Base-by-base conservation (phyloP, 208 protist genomes). In the Leptomonas pyrrhocoris region DNA sequence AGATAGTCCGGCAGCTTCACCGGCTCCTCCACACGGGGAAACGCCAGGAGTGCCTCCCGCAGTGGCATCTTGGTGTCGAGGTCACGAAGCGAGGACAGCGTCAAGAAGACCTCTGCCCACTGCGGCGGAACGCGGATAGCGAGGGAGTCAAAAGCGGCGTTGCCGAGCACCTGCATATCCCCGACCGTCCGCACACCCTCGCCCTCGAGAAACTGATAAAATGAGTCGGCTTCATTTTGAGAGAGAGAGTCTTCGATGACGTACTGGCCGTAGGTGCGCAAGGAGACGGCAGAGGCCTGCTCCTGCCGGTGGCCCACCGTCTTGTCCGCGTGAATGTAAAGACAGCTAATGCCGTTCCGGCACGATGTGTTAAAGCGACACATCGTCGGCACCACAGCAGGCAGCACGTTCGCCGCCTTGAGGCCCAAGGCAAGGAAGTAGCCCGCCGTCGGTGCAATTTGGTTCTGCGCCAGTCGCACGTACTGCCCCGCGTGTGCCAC, bases 121-220 rank as follows among this genome's bases (percentile, higher is more conserved):
- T 71, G 28, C 34, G 63, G 36, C 2, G 79, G 78, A 28, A 86
- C 74, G 42, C 78, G 62, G 25, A 58, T 50, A 16, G 81, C 81
- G 43, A 94, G 73, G 19, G 74, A 77, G 36, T 96, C 88, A 75
- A 90, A 94, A 9, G 91, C 89, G 28, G 62, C 56, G 49, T 77
- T 74, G 43, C 91, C 86, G 1, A 96, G 79, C 43, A 88, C 79
- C 61, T 96, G 88, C 54, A 96, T 74, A 68, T 96, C 91, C 1
- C 88, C 88, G 4, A 96, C 87, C 9, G 80, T 93, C 38, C 25
- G 43, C 18, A 96, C 40, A 8, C 86, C 88, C 27, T 87, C 51
- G 5, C 63, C 72, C 2, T 84, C 79, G 38, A 96, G 59, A 23
- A 86, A 77, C 43, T 73, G 38, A n/a, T 85, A 87, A 75, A 95